Base-by-base conservation (phyloP, 192 early-diverging fungal species). In the Piromyces sp. region DNA sequence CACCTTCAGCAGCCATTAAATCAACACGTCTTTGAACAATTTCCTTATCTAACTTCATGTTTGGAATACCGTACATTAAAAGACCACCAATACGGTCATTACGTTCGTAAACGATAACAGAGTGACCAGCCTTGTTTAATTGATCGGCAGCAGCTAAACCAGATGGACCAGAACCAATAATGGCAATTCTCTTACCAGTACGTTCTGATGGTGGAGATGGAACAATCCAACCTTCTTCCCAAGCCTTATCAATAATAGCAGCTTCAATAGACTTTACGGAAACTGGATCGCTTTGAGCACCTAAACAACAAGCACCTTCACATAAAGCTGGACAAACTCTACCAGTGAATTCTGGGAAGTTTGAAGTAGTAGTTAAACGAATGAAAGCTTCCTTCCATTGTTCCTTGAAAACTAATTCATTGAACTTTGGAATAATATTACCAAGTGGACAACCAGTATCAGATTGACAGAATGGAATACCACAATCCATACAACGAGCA, bases 11-110 rank as follows among this genome's bases (percentile, higher is more conserved):
- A 9, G 92, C 94, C 88, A 99, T 89, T 86, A 97, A 90, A 83
- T 98, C 95, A 81, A 98, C 90, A 80, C 97, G 94, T 78, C 97
- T 91, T 86, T 96, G 95, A 33, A 98, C 96, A 83, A 97, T 86
- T 78, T 90, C 89, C 91, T 99, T 99, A 89, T 99, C 97, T 37
- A 99, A 93, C 90, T 99, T 99, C 97, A 99, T 99, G 90, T 99
- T 99, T 79, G 97, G 97, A 81, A 99, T 99, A 83, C 97, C 97
- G 87, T 99, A 99, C 90, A 96, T 95, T 82, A 99, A 90, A 80
- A 99, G 87, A 79, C 97, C 97, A 84, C 97, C 97, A 82, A 95
- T 90, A 58, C 95, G 93, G 82, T 99, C 97, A 83, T 98, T 96
- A 83, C 97, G 94, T 86, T 99, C 97, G 83, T 95, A 99, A 80